Evolutionary conservation across 768 basidiomycete species (phyloP).

Genomic region (Neoboletus magnificus): DNA sequence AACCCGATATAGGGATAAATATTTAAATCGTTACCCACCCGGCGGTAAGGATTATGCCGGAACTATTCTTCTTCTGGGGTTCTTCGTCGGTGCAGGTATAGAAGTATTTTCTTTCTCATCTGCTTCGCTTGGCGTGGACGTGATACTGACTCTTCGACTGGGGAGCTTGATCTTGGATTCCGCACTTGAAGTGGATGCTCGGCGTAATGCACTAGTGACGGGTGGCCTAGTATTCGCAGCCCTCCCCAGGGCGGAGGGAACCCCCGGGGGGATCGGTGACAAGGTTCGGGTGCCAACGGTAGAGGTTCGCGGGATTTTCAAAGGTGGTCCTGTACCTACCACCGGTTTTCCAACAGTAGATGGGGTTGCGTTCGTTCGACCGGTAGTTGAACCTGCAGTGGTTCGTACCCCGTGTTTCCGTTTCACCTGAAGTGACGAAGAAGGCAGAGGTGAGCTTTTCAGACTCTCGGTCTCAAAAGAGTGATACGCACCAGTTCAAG

Average conservation of each 20-base stretch:
- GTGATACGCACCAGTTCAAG: slow-evolving; percentile 69
- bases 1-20: slow-evolving; percentile 10
- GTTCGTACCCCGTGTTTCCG: slow-evolving; percentile 55
- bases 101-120: slow-evolving; percentile 62
- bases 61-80: slow-evolving; percentile 15
- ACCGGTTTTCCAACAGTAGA: slow-evolving; percentile 27
- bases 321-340: slow-evolving; percentile 54
- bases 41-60: slow-evolving; percentile 9
- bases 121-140: slow-evolving; percentile 40
- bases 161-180: slow-evolving; percentile 36
- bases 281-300: slow-evolving; percentile 32
- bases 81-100: slow-evolving; percentile 20
- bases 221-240: slow-evolving; percentile 17
- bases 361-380: slow-evolving; percentile 41
- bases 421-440: slow-evolving; percentile 49
- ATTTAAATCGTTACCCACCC: background rate
- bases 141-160: slow-evolving; percentile 32
- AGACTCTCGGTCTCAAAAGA: background rate
- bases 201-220: slow-evolving; percentile 17
- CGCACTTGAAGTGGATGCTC: slow-evolving; percentile 31
- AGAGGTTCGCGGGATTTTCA: slow-evolving; percentile 32
- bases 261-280: slow-evolving; percentile 33
- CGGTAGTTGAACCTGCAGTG: slow-evolving; percentile 56
- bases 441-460: slow-evolving; percentile 1
- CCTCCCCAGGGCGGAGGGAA: slow-evolving; percentile 32